Conservation (phyloP, 2,329 filamentous ascomycete species). For the Arthroderma sp. region DNA sequence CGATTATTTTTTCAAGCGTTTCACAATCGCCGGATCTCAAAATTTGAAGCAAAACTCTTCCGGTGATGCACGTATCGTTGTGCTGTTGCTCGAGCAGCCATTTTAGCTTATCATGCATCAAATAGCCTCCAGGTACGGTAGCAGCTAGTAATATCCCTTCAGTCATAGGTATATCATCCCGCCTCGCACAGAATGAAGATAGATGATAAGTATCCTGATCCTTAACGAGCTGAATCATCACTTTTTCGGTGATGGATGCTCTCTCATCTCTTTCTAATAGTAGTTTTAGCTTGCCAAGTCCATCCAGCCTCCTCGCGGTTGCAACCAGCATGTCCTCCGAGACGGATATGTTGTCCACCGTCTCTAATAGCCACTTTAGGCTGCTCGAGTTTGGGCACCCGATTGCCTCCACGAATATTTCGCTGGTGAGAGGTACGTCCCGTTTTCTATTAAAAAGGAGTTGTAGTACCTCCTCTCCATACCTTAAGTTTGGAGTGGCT, state of each 20-base stretch:
- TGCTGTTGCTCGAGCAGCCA: no score
- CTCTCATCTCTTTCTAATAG: neutral
- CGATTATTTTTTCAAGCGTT: no score
- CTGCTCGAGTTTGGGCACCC: neutral
- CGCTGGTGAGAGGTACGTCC: neutral
- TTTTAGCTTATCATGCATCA: no score
- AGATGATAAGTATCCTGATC: neutral
- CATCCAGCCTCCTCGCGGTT: neutral
- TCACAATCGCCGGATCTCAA: no score
- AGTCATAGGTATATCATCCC: neutral
- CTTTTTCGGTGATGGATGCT: neutral
- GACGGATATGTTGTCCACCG: neutral
- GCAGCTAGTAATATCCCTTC: no score
- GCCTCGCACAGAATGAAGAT: neutral
- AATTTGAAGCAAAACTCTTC: no score
- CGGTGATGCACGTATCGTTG: no score
- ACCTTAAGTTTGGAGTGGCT: neutral
- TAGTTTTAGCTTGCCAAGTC: neutral
- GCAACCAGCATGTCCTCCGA: neutral
- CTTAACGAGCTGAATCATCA: neutral
- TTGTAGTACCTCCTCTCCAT: neutral
- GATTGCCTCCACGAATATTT: neutral
- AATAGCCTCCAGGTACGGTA: no score
- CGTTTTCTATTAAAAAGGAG: neutral
- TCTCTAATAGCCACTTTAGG: neutral